Percentiles rank a stretch among this genome's conserved stretches.
Conservation (phyloP, 78 protist genomes). For the Dictyostelium capitatum region DNA sequence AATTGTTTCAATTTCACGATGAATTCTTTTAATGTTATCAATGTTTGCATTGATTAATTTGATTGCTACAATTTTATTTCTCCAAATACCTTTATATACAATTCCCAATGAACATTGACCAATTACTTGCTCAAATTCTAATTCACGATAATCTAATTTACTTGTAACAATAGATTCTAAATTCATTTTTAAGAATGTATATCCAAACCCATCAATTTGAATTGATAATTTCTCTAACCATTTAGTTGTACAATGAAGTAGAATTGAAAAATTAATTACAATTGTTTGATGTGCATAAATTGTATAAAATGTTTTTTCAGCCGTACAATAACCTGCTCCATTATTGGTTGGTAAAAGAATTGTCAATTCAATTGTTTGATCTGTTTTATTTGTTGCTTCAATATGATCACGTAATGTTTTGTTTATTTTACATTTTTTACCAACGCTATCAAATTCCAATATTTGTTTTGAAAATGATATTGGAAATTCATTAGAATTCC, state of each 20-base stretch:
- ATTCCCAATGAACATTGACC: background rate
- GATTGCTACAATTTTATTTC: background rate
- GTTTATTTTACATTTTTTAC: too few relatives aligned
- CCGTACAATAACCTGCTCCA: background rate
- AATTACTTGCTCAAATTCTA: background rate
- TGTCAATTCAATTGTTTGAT: background rate
- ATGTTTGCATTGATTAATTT: background rate
- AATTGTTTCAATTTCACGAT: background rate
- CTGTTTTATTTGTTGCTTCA: background rate
- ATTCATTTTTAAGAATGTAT: background rate
- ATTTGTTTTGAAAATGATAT: too few relatives aligned
- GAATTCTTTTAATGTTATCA: background rate
- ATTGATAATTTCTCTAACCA: background rate
- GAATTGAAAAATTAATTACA: background rate
- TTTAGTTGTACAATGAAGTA: background rate
- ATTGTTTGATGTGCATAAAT: background rate
- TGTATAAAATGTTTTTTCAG: background rate
- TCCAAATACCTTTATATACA: background rate
- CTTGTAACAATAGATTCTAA: background rate
- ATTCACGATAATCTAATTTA: background rate
- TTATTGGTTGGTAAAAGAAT: background rate
- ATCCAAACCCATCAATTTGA: background rate
- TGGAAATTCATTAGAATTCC: too few relatives aligned
- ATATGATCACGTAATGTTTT: background rate
- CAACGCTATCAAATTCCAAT: too few relatives aligned